Evolutionary conservation across 176 grass and related monocot genomes (phyloP).

Genomic region (Cenchrus fungigraminus): DNA sequence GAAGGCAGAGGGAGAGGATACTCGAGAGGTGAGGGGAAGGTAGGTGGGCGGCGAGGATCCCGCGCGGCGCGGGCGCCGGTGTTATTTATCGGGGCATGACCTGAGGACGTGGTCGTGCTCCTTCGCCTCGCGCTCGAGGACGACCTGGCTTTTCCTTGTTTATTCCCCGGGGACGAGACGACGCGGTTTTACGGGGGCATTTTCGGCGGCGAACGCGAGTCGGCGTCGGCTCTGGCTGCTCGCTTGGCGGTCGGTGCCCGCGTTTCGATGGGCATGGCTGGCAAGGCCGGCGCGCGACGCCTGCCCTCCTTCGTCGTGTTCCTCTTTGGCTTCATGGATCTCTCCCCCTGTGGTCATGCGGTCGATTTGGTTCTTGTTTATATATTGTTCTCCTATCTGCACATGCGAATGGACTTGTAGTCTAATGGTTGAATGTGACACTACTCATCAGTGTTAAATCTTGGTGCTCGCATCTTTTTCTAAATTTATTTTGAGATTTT

Average conservation of each 20-base stretch:
- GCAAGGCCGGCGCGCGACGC: no score
- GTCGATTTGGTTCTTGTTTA: no score
- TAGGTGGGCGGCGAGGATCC: conserved; percentile 26
- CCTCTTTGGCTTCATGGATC: no score
- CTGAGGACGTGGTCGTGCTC: conserved; percentile 36
- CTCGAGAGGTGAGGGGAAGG: not conserved
- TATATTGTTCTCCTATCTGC: no score
- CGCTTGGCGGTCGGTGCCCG: not conserved
- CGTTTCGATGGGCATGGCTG: no score
- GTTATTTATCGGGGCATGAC: conserved; percentile 30
- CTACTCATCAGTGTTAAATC: no score
- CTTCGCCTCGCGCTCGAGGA: not conserved
- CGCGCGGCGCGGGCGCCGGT: not conserved
- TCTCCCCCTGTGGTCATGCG: no score
- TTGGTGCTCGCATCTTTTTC: no score
- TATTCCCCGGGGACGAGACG: not conserved
- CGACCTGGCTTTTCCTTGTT: not conserved
- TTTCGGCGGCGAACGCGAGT: conserved; percentile 5
- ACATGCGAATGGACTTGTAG: no score
- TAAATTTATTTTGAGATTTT: no score
- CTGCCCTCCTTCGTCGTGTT: not conserved
- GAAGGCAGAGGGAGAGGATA: no score
- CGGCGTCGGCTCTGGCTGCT: not conserved
- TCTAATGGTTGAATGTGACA: no score
- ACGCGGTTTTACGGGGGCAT: conserved; percentile 40